Conservation (phyloP, 208 protist genomes). For the Angomonas desouzai region DNA sequence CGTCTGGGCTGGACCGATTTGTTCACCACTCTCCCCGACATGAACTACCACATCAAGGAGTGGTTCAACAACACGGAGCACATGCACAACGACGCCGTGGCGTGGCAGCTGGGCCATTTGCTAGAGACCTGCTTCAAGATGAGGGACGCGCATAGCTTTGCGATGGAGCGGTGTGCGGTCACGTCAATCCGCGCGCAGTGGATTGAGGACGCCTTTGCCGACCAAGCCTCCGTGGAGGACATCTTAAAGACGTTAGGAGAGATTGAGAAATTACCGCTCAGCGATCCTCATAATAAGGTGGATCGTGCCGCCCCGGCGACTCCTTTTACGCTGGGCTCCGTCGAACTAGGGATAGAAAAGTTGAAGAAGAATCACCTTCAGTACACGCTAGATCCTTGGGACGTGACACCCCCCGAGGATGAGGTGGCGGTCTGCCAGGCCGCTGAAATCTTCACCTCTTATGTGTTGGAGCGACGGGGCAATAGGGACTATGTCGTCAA, state of each 20-base stretch:
- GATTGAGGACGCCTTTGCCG: constrained; percentile 89
- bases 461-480: constrained; percentile 76
- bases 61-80: constrained; percentile 89
- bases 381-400: constrained; percentile 81
- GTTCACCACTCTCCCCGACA: constrained; percentile 81
- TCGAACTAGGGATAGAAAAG: constrained; percentile 53
- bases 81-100: constrained; percentile 91
- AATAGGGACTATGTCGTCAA: constrained; percentile 48
- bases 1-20: constrained; percentile 88
- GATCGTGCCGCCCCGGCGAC: constrained; percentile 41
- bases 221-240: constrained; percentile 75
- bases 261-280: constrained; percentile 71
- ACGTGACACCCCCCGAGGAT: constrained; percentile 75
- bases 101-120: constrained; percentile 88
- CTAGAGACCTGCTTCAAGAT: constrained; percentile 86
- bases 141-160: constrained; percentile 67
- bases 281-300: constrained; percentile 65
- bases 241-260: constrained; percentile 67
- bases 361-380: constrained; percentile 54
- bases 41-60: constrained; percentile 89
- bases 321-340: constrained; percentile 69
- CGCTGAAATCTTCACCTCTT: constrained; percentile 76
- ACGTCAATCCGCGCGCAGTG: constrained; percentile 78
- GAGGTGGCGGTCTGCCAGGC: constrained; percentile 64
- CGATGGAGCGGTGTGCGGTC: constrained; percentile 84